These are phyloP conservation scores for Fusarium lyarnte DNA, from an alignment of 2,329 filamentous ascomycete genomes.

Conservation along the genomic window DNA sequence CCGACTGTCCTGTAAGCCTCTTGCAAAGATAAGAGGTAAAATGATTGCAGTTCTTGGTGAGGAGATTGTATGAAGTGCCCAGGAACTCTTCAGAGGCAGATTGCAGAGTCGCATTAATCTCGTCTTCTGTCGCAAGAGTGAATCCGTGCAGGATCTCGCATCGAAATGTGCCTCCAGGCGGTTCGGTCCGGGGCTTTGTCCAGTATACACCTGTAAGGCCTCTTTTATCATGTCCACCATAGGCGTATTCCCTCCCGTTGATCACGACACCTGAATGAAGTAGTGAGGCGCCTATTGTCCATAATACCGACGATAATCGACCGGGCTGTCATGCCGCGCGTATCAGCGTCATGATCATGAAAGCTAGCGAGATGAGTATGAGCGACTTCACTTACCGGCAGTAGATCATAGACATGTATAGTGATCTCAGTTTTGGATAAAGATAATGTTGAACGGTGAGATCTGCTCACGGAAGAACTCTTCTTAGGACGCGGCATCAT, in stretches of 20 bases:
- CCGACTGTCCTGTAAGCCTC: slow-evolving; percentile 74
- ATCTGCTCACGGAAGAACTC: slow-evolving; percentile 43
- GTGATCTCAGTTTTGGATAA: slow-evolving; percentile 77
- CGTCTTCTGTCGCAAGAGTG: slow-evolving; percentile 72
- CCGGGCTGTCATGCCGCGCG: slow-evolving; percentile 64
- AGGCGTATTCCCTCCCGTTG: slow-evolving; percentile 83
- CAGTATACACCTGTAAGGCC: slow-evolving; percentile 83
- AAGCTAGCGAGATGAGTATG: not conserved
- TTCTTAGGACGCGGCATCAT: slow-evolving; percentile 45
- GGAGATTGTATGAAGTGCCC: slow-evolving; percentile 80
- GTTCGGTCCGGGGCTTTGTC: slow-evolving; percentile 76
- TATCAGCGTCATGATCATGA: slow-evolving; percentile 24
- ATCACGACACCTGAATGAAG: slow-evolving; percentile 87
- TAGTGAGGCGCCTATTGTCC: slow-evolving; percentile 79
- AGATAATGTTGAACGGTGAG: slow-evolving; percentile 73
- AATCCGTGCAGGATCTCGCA: slow-evolving; percentile 82
- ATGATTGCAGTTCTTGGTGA: slow-evolving; percentile 89
- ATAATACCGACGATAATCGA: slow-evolving; percentile 77
- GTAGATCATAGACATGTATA: slow-evolving; percentile 81
- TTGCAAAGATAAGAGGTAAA: slow-evolving; percentile 82
- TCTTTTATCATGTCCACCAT: slow-evolving; percentile 79
- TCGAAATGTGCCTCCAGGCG: slow-evolving; percentile 81
- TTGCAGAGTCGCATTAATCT: slow-evolving; percentile 77
- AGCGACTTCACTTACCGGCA: slow-evolving; percentile 64
- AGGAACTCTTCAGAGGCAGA: slow-evolving; percentile 76